Percentiles rank a stretch among this genome's conserved stretches.
Conservation (phyloP, 2,329 filamentous ascomycete genomes). For the Zasmidium cellare region DNA sequence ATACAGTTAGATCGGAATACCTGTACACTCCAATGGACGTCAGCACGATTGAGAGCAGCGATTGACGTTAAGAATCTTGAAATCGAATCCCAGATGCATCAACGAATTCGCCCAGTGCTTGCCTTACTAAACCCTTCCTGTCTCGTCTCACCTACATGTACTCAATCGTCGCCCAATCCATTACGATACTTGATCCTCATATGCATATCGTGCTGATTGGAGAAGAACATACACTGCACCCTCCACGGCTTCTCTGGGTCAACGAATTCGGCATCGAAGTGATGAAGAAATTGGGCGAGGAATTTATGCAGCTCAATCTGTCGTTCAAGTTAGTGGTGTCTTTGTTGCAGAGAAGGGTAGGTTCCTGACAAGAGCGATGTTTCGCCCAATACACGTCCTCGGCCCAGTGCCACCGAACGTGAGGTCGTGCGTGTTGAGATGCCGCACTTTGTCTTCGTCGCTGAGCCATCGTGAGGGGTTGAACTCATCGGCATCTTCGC, state of each 20-base stretch:
- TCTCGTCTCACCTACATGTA: too few relatives aligned
- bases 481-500: conserved; percentile 11
- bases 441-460: conserved; percentile 8
- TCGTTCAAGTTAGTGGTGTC: too few relatives aligned
- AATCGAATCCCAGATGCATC: too few relatives aligned
- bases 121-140: too few relatives aligned
- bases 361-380: conserved; percentile 20
- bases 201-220: conserved; percentile 14
- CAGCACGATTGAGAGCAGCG: too few relatives aligned
- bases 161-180: neutral
- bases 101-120: too few relatives aligned
- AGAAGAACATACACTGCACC: conserved; percentile 17
- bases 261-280: conserved; percentile 22
- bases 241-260: conserved; percentile 12
- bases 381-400: conserved; percentile 17
- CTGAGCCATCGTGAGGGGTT: conserved; percentile 12
- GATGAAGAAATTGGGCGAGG: conserved; percentile 17
- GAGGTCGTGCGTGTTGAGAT: conserved; percentile 16
- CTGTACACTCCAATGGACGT: too few relatives aligned
- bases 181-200: conserved; percentile 8
- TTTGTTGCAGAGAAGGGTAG: neutral
- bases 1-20: too few relatives aligned
- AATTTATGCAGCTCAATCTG: conserved; percentile 22
- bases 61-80: too few relatives aligned
- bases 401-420: conserved; percentile 20